Evolutionary conservation across 192 early-diverging fungal genomes (phyloP), one percentile per base, ranked within the genome.

Genomic region (Entomortierella beljakovae): DNA sequence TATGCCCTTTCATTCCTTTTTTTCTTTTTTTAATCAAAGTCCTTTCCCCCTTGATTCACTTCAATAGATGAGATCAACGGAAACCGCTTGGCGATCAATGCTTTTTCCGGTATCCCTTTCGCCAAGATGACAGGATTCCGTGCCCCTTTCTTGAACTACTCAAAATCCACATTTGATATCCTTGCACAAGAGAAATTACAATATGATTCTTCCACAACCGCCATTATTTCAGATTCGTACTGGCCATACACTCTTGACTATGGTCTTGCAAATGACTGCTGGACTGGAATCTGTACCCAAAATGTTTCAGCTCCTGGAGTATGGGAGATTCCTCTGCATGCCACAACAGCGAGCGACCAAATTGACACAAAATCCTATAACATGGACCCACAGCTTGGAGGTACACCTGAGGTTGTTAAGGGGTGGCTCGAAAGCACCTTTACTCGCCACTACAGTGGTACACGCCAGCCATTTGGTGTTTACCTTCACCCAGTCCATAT

Each of bases 221-320:
- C 82, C 5, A 72, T 81, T 10, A 46, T 80, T n/a, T 71, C 80
- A 23, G 82, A 88, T 64, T 73, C 80, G 3, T 82, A 71, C 48
- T 92, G 91, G 91, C 91, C 91, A 33, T 92, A 91, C 68, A 92
- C 91, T 6, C 67, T 90, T 23, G 91, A 92, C 58, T 80, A 88
- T 72, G 91, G 91, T 61, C 29, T 90, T 15, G 70, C 82, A 29
- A 88, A 90, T 51, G 89, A 90, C 66, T 88, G 86, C 55, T 85
- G 81, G 81, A 85, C 68, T 49, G 80, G 83, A 13, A 83, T 86
- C 28, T 91, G 90, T 53, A 71, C 77, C 52, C 52, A 75, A 23
- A 52, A 60, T 6, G 64, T 81, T 33, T 66, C 63, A 15, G 57
- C 83, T 38, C 87, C 88, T 6, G 89, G 89, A 20, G 72, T 92